Conservation (phyloP, 768 basidiomycete genomes). For the Multifurca ochricompacta region DNA sequence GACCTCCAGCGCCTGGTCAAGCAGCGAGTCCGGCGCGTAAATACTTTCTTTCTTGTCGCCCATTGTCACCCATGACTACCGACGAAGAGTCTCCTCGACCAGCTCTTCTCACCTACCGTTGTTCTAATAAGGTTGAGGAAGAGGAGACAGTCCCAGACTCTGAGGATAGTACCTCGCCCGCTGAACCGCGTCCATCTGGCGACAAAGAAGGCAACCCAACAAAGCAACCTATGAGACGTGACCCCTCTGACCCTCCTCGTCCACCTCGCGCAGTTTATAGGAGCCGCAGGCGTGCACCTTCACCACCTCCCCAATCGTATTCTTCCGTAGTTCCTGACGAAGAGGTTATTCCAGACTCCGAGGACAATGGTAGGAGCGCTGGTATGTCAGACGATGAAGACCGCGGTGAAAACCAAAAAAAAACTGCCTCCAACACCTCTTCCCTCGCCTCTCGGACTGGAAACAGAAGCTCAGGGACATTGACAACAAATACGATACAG, state of each 20-base stretch:
- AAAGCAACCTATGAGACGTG: not conserved
- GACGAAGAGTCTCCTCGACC: conserved; percentile 30
- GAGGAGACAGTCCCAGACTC: conserved; percentile 20
- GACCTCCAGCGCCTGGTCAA: conserved; percentile 4
- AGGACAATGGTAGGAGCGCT: conserved; percentile 3
- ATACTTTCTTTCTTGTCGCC: conserved; percentile 1
- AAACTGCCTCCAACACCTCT: not conserved
- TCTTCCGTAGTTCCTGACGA: conserved; percentile 2
- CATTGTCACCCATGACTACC: conserved; percentile 8
- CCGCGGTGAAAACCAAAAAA: not conserved
- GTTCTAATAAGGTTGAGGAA: conserved; percentile 9
- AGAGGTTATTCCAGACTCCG: conserved; percentile 16
- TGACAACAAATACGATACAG: conserved; percentile 11
- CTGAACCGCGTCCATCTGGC: not conserved
- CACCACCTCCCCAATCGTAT: conserved; percentile 5
- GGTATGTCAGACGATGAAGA: conserved; percentile 9
- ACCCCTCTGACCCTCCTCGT: not conserved
- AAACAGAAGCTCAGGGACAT: conserved; percentile 18
- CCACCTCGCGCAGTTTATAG: conserved; percentile 15
- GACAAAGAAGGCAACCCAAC: not conserved
- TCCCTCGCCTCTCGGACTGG: conserved; percentile 9
- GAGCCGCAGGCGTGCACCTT: not conserved
- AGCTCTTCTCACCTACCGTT: conserved; percentile 18
- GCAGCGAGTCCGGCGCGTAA: not conserved
- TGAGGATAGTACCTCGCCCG: conserved; percentile 10